Evolutionary conservation across 1,284 basidiomycete genomes (phyloP).

Genomic region (Malassezia sympodialis): DNA sequence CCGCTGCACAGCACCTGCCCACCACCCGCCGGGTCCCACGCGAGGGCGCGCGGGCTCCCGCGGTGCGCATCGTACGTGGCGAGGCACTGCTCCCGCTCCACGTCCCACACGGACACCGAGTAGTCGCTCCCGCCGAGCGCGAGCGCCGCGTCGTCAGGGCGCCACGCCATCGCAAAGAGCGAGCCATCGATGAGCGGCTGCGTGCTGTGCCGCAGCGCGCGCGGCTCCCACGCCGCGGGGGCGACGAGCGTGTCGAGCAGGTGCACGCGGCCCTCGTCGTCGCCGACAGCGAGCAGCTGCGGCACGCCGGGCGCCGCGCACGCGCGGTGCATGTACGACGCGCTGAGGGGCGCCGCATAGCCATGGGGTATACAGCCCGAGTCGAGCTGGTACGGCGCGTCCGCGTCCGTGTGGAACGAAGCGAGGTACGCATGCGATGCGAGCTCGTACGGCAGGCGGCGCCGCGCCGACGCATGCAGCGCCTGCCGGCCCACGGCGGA

Average conservation of each 20-base stretch:
- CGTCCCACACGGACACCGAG: conserved; percentile 36
- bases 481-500: background rate
- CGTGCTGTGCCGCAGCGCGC: conserved; percentile 6
- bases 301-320: conserved; percentile 22
- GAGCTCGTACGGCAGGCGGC: background rate
- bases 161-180: conserved; percentile 38
- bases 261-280: conserved; percentile 39
- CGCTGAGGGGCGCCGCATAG: conserved; percentile 24
- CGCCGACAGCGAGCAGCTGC: conserved; percentile 42
- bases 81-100: conserved; percentile 26
- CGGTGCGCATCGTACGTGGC: conserved; percentile 23
- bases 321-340: conserved; percentile 31
- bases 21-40: conserved; percentile 32
- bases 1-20: conserved; percentile 35
- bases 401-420: background rate
- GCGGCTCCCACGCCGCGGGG: conserved; percentile 15
- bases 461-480: background rate
- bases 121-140: conserved; percentile 39
- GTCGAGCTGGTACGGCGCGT: conserved; percentile 19
- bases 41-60: conserved; percentile 35
- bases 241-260: conserved; percentile 30
- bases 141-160: conserved; percentile 33
- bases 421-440: background rate
- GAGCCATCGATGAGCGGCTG: conserved; percentile 18
- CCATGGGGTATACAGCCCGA: conserved; percentile 16